Evolutionary conservation across 768 basidiomycete genomes (phyloP).

Genomic region (Psilocybe subaeruginosa): DNA sequence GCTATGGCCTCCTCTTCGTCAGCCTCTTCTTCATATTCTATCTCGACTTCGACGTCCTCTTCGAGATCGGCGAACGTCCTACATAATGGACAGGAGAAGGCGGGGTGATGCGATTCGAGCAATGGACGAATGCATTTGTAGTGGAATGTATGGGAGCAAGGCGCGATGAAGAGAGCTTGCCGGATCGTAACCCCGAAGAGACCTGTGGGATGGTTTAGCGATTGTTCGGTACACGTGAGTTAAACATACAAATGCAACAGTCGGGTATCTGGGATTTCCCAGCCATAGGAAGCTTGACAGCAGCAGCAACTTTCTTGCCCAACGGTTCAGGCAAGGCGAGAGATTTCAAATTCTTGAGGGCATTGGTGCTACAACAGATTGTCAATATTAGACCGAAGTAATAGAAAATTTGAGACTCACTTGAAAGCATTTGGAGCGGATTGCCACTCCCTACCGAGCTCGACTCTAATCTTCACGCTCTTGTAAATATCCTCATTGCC

Average conservation of each 20-base stretch:
- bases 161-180: slow-evolving; percentile 96
- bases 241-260: slow-evolving; percentile 86
- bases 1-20: slow-evolving; percentile 25
- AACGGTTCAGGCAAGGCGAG: slow-evolving; percentile 46
- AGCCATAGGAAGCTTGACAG: slow-evolving; percentile 17
- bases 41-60: slow-evolving; percentile 82
- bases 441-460: slow-evolving; percentile 92
- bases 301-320: slow-evolving; percentile 21
- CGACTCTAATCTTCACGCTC: slow-evolving; percentile 94
- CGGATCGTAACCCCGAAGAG: slow-evolving; percentile 90
- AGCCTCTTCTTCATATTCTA: slow-evolving; percentile 31
- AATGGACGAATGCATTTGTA: slow-evolving; percentile 97
- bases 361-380: slow-evolving; percentile 49
- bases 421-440: slow-evolving; percentile 91
- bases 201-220: slow-evolving; percentile 28
- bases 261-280: slow-evolving; percentile 62
- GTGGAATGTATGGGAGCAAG: slow-evolving; percentile 95
- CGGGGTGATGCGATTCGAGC: slow-evolving; percentile 85
- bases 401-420: slow-evolving; percentile 33
- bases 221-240: slow-evolving; percentile 6
- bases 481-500: slow-evolving; percentile 97
- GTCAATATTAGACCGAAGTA: slow-evolving; percentile 8
- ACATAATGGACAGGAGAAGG: slow-evolving; percentile 95
- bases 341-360: slow-evolving; percentile 79
- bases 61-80: slow-evolving; percentile 94